These are phyloP conservation scores for Botrytis aclada DNA, from an alignment of 2,329 filamentous ascomycete species.

Conservation along the genomic window DNA sequence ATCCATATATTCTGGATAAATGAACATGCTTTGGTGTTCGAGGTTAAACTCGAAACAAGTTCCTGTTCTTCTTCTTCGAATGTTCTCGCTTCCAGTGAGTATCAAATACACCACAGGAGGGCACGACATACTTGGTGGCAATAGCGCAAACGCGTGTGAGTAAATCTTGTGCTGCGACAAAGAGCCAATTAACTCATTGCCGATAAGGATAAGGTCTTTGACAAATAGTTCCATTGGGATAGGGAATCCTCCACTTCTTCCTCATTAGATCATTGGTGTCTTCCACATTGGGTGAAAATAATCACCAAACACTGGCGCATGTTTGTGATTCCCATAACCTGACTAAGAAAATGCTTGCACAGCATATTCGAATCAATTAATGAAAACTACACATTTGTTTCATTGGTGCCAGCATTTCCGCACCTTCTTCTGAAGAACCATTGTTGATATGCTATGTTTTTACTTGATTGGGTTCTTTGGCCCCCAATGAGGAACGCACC, in stretches of 20 bases:
- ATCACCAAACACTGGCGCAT: background rate
- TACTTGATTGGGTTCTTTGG: background rate
- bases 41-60: background rate
- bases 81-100: background rate
- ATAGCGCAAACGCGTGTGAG: background rate
- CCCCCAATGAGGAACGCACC: background rate
- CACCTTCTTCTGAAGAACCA: background rate
- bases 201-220: background rate
- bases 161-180: background rate
- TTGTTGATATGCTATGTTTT: background rate
- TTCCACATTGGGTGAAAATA: background rate
- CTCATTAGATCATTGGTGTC: background rate
- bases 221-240: background rate
- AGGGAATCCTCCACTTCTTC: background rate
- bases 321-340: background rate
- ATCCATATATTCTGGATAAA: background rate
- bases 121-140: background rate
- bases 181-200: background rate
- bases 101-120: background rate
- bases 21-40: background rate
- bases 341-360: background rate
- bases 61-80: background rate
- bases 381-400: background rate
- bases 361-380: background rate
- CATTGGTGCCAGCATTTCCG: conserved; percentile 6